Evolutionary conservation across 208 protist genomes (phyloP).

Genomic region (Tritrichomonas musculus): DNA sequence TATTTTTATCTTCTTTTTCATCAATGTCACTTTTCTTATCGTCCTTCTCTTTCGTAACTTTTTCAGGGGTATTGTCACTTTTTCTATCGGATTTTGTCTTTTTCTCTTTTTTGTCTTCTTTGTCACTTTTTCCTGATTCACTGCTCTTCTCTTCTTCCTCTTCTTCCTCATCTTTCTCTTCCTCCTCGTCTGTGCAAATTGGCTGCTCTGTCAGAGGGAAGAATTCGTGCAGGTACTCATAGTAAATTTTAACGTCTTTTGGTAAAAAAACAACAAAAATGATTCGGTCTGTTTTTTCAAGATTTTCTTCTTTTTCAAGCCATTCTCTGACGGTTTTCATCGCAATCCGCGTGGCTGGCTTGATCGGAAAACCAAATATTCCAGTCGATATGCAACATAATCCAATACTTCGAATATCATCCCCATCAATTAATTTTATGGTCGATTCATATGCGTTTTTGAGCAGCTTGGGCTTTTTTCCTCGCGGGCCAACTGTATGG

Average conservation of each 20-base stretch:
- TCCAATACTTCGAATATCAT: neutral
- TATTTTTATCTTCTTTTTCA: too few relatives aligned
- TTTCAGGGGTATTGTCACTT: too few relatives aligned
- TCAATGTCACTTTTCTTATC: too few relatives aligned
- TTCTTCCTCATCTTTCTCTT: neutral
- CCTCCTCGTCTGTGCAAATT: neutral
- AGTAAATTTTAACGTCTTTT: neutral
- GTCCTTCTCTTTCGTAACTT: too few relatives aligned
- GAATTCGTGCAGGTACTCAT: neutral
- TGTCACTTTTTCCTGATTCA: too few relatives aligned
- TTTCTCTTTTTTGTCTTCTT: too few relatives aligned
- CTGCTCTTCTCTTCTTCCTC: neutral
- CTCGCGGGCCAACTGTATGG: slow-evolving; percentile 64
- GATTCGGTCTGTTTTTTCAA: neutral
- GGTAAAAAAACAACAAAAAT: neutral
- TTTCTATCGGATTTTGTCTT: too few relatives aligned
- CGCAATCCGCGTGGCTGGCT: neutral
- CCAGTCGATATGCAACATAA: neutral
- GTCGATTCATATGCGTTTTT: neutral
- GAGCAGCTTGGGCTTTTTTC: neutral
- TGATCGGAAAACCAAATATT: neutral
- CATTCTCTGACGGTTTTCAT: neutral
- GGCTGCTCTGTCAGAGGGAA: neutral
- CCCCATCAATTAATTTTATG: neutral
- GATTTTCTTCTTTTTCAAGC: neutral